Evolutionary conservation across 2,329 filamentous ascomycete genomes (phyloP).

Genomic region (Coniosporium tulheliwenetii): DNA sequence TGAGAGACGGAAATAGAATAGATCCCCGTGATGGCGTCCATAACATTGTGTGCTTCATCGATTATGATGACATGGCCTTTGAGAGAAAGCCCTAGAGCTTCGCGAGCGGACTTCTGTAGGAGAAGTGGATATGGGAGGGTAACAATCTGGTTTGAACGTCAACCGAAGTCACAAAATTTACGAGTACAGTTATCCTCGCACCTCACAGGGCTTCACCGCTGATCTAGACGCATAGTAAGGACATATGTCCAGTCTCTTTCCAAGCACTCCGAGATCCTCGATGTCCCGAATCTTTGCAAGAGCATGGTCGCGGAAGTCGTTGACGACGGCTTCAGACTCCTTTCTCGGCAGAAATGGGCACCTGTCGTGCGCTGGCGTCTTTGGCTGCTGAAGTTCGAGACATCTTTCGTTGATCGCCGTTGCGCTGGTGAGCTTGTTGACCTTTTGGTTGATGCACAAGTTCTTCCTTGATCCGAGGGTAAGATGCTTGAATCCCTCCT

Average conservation of each 20-base stretch:
- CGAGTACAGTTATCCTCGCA: slow-evolving; percentile 12
- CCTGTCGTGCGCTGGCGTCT: slow-evolving; percentile 43
- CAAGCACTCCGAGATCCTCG: slow-evolving; percentile 70
- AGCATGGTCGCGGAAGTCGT: slow-evolving; percentile 72
- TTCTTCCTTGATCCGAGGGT: slow-evolving; percentile 77
- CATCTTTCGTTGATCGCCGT: slow-evolving; percentile 90
- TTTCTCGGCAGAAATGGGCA: slow-evolving; percentile 69
- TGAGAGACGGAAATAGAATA: slow-evolving; percentile 66
- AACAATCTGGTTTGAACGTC: slow-evolving; percentile 42
- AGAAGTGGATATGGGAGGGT: slow-evolving; percentile 86
- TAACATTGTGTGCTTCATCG: slow-evolving; percentile 94
- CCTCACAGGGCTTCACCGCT: slow-evolving; percentile 66
- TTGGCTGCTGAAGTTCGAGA: slow-evolving; percentile 70
- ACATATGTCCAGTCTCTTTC: slow-evolving; percentile 66
- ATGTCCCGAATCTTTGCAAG: slow-evolving; percentile 82
- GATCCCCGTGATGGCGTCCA: slow-evolving; percentile 82
- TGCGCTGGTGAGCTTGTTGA: slow-evolving; percentile 50
- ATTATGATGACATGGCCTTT: slow-evolving; percentile 87
- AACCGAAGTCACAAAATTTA: not conserved
- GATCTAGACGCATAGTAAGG: slow-evolving; percentile 92
- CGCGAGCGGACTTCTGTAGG: slow-evolving; percentile 71
- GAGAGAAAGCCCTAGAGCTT: slow-evolving; percentile 72
- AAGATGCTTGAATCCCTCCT: slow-evolving; percentile 60
- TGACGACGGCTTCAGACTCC: slow-evolving; percentile 53
- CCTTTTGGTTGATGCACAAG: slow-evolving; percentile 75